These are phyloP conservation scores for Sporisorium reilianum DNA, from an alignment of 1,284 basidiomycete genomes.

Conservation along the genomic window DNA sequence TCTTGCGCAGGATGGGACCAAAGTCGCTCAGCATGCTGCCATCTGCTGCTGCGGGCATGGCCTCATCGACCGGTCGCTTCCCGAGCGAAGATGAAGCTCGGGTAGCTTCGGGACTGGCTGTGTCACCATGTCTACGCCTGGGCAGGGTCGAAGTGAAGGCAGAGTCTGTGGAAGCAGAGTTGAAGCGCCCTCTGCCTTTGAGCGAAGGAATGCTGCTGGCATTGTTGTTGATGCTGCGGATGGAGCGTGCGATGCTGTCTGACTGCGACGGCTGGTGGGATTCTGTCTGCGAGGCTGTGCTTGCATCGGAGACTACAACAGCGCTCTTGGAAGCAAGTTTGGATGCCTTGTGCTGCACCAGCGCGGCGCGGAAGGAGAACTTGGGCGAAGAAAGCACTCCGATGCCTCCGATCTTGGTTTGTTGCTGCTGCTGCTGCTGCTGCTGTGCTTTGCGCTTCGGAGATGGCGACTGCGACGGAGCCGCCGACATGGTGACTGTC, in stretches of 20 bases:
- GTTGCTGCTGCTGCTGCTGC: slow-evolving; percentile 12
- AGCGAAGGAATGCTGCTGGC: slow-evolving; percentile 36
- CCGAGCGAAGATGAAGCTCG: slow-evolving; percentile 34
- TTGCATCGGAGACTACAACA: neutral
- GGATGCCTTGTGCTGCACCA: slow-evolving; percentile 28
- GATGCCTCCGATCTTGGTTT: slow-evolving; percentile 8
- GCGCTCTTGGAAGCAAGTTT: slow-evolving; percentile 17
- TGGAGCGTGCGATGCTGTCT: slow-evolving; percentile 7
- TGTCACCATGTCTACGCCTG: neutral
- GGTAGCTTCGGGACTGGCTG: slow-evolving; percentile 8
- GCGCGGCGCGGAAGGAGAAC: slow-evolving; percentile 44
- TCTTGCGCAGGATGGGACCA: slow-evolving; percentile 20
- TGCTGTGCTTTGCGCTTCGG: slow-evolving; percentile 29
- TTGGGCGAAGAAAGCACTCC: slow-evolving; percentile 30
- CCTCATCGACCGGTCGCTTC: slow-evolving; percentile 24
- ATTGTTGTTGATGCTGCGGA: slow-evolving; percentile 7
- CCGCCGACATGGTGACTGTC: slow-evolving; percentile 16
- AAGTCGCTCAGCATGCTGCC: slow-evolving; percentile 34
- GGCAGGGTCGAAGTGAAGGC: slow-evolving; percentile 13
- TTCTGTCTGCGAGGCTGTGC: neutral
- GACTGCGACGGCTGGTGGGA: slow-evolving; percentile 11
- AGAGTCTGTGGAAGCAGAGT: slow-evolving; percentile 21
- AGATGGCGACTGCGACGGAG: slow-evolving; percentile 19
- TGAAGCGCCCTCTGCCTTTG: slow-evolving; percentile 15
- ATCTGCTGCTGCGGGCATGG: neutral